Evolutionary conservation across 2,329 filamentous ascomycete genomes (phyloP), one percentile per base, ranked within the genome.

Genomic region (Monosporascus sp.): DNA sequence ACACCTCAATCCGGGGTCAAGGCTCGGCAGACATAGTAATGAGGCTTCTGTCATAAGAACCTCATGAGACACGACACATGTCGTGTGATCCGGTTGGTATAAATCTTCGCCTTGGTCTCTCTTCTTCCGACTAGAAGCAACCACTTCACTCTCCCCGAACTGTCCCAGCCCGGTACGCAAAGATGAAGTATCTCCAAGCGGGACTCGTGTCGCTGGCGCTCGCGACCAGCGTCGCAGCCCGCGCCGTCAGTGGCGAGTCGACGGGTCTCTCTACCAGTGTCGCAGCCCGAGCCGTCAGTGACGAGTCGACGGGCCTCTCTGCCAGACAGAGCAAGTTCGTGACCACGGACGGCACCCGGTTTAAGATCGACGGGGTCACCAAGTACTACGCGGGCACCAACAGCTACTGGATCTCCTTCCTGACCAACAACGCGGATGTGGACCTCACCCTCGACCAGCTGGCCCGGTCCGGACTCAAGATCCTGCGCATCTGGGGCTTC

Each of bases 401-500:
- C 65, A 69, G 72, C 50, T 81, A 80, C 66, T 81, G 77, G 78
- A 72, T 79, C 46, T 70, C 69, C 11, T 79, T 80, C 67, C 61
- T 80, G 34, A 76, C 71, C 48, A 75, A 75, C 51, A 68, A 81
- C 55, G 71, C 67, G 7, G 81, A 86, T 62, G 74, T 84, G 15
- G 79, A 84, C 59, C 67, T 70, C n/a, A 68, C 74, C 15, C 68
- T 81, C 49, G 67, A 73, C 54, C 73, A 81, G 60, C 63, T 84
- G 17, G 62, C 70, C 48, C 57, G 68, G 34, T 76, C 80, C 2
- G 80, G 80, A 0, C 74, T 79, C 54, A 82, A 81, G 63, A 78
- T 85, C 54, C 70, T 84, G 36, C 74, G 83, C 17, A 73, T 84
- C 47, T 84, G 82, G 82, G 81, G 81, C 4, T 85, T 85, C 71